phyloP scores from a whole-genome alignment of 225 moss, liverwort and hornwort genomes.

The Ulota crispa region DNA sequence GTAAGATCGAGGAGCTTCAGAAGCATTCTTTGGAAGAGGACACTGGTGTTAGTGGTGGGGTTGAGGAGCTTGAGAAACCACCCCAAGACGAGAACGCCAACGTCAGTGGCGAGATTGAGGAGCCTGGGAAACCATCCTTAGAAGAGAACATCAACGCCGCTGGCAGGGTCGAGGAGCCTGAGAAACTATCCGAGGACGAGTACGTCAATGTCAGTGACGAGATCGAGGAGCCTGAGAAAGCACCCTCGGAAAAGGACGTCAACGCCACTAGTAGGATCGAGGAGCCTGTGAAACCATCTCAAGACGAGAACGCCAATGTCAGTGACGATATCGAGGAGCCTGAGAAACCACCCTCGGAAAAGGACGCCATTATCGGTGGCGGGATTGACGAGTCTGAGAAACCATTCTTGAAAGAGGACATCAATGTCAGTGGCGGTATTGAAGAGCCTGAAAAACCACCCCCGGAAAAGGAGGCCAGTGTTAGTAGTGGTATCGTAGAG shows the following conservation, averaged over 20 bases:
- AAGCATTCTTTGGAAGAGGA: too few relatives aligned
- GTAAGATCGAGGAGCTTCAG: too few relatives aligned
- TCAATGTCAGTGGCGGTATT: neutral
- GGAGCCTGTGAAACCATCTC: neutral
- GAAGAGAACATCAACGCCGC: neutral
- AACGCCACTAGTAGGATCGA: too few relatives aligned
- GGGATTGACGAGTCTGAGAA: neutral
- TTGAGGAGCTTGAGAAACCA: neutral
- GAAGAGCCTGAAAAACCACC: neutral
- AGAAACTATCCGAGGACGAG: neutral
- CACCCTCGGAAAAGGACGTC: too few relatives aligned
- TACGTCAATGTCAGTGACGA: neutral
- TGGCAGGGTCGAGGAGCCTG: neutral
- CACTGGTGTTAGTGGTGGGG: too few relatives aligned
- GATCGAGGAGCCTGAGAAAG: neutral
- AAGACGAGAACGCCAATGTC: neutral
- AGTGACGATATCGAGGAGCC: neutral
- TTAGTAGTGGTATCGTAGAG: neutral
- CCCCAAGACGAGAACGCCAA: neutral
- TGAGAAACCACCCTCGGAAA: neutral
- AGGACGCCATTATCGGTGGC: neutral
- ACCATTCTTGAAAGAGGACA: neutral
- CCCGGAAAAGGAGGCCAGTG: neutral
- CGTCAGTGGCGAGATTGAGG: neutral
- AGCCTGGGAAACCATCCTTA: neutral